Evolutionary conservation across 2,329 filamentous ascomycete species (phyloP).

Genomic region (Colletotrichum australisinense): DNA sequence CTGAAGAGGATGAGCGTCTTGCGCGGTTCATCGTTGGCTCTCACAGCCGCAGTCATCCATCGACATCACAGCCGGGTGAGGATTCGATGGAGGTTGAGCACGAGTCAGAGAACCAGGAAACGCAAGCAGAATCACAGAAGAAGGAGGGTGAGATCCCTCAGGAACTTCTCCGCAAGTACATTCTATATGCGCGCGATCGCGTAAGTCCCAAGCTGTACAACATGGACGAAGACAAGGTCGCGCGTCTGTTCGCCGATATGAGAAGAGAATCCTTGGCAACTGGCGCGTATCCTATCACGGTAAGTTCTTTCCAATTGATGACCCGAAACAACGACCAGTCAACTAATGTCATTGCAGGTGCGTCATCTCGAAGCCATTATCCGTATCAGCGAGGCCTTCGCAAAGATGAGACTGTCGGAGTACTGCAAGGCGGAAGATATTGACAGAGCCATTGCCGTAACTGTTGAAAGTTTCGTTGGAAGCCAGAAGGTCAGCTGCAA

Average conservation of each 20-base stretch:
- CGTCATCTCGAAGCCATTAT: conserved; percentile 98
- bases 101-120: conserved; percentile 58
- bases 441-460: conserved; percentile 96
- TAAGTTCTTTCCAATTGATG: conserved; percentile 65
- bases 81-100: conserved; percentile 73
- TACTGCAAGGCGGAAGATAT: conserved; percentile 93
- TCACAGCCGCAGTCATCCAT: conserved; percentile 88
- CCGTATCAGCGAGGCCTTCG: conserved; percentile 93
- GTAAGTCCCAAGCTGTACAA: conserved; percentile 94
- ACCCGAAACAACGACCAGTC: background rate
- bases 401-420: conserved; percentile 97
- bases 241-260: conserved; percentile 96
- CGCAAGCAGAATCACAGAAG: conserved; percentile 44
- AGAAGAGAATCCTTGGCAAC: conserved; percentile 91
- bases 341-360: conserved; percentile 67
- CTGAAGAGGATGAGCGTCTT: conserved; percentile 89
- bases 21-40: conserved; percentile 96
- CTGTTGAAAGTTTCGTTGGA: conserved; percentile 94
- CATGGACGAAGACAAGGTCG: conserved; percentile 97
- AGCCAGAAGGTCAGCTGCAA: conserved; percentile 98
- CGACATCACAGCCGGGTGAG: conserved; percentile 59
- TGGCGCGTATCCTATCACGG: conserved; percentile 96
- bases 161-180: conserved; percentile 93
- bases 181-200: conserved; percentile 91
- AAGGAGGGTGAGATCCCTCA: conserved; percentile 84